phyloP scores from a whole-genome alignment of 768 basidiomycete species.

The Termitomyces sp. region DNA sequence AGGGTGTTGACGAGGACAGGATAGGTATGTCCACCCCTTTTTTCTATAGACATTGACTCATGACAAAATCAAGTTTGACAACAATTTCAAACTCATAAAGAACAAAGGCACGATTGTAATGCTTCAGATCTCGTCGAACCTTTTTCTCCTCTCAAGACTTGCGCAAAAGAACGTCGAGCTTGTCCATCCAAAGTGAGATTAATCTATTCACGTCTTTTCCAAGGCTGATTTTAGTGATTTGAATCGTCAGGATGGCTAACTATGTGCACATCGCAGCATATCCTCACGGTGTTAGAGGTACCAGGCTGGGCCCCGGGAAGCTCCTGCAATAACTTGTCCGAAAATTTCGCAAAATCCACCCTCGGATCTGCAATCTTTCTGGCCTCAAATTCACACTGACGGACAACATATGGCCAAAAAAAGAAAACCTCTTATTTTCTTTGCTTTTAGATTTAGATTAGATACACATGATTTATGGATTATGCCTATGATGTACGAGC shows the following conservation, averaged over 20 bases:
- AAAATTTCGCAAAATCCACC: no score
- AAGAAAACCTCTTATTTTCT: no score
- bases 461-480: no score
- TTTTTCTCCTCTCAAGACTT: slow-evolving; percentile 65
- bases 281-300: slow-evolving; percentile 40
- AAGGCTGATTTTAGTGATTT: neutral
- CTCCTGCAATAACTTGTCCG: no score
- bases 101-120: slow-evolving; percentile 88
- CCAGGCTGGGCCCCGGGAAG: no score
- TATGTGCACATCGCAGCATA: slow-evolving; percentile 63
- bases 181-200: slow-evolving; percentile 60
- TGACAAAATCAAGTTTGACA: slow-evolving; percentile 53
- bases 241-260: slow-evolving; percentile 53
- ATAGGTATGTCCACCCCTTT: slow-evolving; percentile 58
- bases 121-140: slow-evolving; percentile 82
- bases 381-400: no score
- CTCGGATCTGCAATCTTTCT: no score
- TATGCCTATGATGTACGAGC: no score
- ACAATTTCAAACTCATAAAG: slow-evolving; percentile 72
- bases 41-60: neutral
- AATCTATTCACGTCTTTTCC: neutral
- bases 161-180: slow-evolving; percentile 79
- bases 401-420: no score
- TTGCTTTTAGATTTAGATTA: no score
- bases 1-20: slow-evolving; percentile 83